These are phyloP conservation scores for Paecilomyces sp. DNA, from an alignment of 2,329 filamentous ascomycete genomes.

Conservation along the genomic window DNA sequence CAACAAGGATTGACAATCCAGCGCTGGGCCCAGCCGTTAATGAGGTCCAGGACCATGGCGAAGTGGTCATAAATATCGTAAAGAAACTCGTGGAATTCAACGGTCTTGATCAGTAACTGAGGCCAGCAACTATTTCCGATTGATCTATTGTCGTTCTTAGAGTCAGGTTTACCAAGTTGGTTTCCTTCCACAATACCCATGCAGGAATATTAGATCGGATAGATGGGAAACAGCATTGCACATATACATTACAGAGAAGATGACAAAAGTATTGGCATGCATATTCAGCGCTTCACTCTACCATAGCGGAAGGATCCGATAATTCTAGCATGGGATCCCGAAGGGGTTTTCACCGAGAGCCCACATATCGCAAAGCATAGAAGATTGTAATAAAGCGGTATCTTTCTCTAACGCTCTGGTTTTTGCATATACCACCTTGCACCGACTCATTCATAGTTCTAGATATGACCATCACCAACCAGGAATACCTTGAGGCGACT, in stretches of 20 bases:
- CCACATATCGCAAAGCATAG: no score
- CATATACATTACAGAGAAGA: background rate
- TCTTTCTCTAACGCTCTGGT: no score
- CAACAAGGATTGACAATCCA: conserved; percentile 71
- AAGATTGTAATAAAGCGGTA: no score
- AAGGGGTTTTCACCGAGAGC: no score
- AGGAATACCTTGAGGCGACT: no score
- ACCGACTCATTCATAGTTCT: no score
- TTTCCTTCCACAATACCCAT: background rate
- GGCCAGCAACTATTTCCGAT: background rate
- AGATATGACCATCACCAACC: no score
- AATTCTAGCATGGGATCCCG: no score
- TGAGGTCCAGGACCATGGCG: conserved; percentile 16
- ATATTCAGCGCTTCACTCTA: no score
- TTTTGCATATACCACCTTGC: no score
- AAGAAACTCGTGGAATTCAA: conserved; percentile 80
- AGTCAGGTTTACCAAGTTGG: background rate
- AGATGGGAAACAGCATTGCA: background rate
- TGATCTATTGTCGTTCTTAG: background rate
- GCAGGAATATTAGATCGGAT: background rate
- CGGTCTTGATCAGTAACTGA: conserved; percentile 59
- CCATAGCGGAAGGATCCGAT: no score
- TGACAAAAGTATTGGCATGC: no score
- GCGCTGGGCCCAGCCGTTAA: conserved; percentile 44
- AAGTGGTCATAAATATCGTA: conserved; percentile 64